Percentiles rank a stretch among this genome's conserved stretches.
Evolutionary conservation across 441 rosid genomes (phyloP).

Genomic region (Adansonia rubrostipa): DNA sequence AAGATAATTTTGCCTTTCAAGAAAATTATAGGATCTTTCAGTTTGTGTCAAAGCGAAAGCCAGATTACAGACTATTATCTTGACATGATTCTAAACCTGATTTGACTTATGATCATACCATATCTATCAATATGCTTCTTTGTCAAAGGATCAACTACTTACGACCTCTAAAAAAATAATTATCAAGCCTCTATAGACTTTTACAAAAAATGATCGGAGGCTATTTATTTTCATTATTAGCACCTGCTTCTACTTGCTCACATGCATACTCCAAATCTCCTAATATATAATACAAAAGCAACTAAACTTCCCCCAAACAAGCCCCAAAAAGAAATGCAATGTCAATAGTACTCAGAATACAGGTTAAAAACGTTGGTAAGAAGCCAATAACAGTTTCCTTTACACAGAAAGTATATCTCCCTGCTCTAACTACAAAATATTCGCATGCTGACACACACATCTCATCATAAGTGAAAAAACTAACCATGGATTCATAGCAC

Average conservation of each 20-base stretch:
- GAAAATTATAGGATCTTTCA: neutral
- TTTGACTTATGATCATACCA: neutral
- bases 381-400: neutral
- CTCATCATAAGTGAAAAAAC: neutral
- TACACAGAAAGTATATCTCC: slow-evolving; percentile 6
- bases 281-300: slow-evolving; percentile 15
- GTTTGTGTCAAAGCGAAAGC: neutral
- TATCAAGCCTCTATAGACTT: slow-evolving; percentile 5
- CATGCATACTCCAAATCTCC: neutral
- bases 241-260: slow-evolving; percentile 10
- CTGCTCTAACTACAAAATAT: slow-evolving; percentile 17
- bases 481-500: slow-evolving; percentile 4
- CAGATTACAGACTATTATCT: neutral
- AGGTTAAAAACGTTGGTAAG: neutral
- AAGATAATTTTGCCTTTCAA: neutral
- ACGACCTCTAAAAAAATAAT: neutral
- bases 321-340: neutral
- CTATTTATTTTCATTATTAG: neutral
- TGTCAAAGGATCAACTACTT: slow-evolving; percentile 22
- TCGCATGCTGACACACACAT: neutral
- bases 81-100: neutral
- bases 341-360: neutral
- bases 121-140: neutral
- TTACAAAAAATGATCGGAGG: neutral
- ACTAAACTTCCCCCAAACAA: slow-evolving; percentile 8